Evolutionary conservation across 2,329 filamentous ascomycete species (phyloP).

Genomic region (Scortechinia acanthostroma): DNA sequence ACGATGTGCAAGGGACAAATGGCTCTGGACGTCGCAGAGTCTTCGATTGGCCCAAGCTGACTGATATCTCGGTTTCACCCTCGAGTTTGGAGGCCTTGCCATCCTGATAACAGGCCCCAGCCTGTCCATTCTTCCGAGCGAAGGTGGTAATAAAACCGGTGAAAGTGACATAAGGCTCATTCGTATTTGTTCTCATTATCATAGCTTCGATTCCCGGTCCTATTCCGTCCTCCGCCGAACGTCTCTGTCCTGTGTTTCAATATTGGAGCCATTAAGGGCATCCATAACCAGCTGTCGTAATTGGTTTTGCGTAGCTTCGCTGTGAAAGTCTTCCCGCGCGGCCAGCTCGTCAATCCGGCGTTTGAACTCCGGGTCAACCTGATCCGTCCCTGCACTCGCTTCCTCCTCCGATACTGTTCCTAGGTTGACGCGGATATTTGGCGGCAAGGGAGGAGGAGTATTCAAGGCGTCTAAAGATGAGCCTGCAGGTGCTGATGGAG

Average conservation of each 20-base stretch:
- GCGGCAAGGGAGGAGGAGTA: constrained; percentile 37
- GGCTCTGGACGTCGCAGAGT: too few relatives aligned
- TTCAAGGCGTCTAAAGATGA: constrained; percentile 10
- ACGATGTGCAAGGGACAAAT: too few relatives aligned
- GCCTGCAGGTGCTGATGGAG: constrained; percentile 21
- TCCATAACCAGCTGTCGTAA: constrained; percentile 75
- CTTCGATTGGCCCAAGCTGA: too few relatives aligned
- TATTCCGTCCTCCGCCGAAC: constrained; percentile 56
- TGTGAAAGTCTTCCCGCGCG: constrained; percentile 74
- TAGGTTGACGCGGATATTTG: constrained; percentile 72
- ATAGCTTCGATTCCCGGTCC: too few relatives aligned
- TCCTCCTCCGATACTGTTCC: constrained; percentile 61
- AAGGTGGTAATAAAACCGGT: too few relatives aligned
- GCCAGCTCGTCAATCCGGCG: constrained; percentile 84
- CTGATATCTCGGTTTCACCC: too few relatives aligned
- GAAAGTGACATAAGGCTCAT: too few relatives aligned
- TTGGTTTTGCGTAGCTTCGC: constrained; percentile 71
- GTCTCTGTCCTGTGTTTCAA: constrained; percentile 51
- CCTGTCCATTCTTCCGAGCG: too few relatives aligned
- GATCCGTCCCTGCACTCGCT: constrained; percentile 39
- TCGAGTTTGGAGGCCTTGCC: too few relatives aligned
- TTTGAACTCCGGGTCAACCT: constrained; percentile 76
- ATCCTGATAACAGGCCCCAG: too few relatives aligned
- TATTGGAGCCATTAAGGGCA: constrained; percentile 61
- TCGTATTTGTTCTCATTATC: too few relatives aligned